Evolutionary conservation across 106 monocot genomes (phyloP), one percentile per base, ranked within the genome.

Genomic region (Apostasia shenzhenica): DNA sequence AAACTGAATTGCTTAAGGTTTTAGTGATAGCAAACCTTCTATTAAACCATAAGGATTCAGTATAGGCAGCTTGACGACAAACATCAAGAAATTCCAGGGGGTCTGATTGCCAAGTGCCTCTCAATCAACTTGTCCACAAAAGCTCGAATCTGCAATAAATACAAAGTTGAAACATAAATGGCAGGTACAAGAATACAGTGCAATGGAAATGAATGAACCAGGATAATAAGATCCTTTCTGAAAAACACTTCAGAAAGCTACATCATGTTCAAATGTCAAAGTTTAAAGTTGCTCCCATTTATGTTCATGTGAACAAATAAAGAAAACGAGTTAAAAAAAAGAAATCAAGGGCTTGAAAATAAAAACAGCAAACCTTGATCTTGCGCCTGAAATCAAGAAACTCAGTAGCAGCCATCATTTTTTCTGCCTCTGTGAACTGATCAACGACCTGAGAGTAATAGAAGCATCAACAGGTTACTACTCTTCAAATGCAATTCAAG

Each of bases 111-210:
- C 61, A 88, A 75, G 44, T 94, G 88, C 69, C 80, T 88, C 70
- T 91, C 91, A 64, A 94, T 88, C 83, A 94, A 75, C 76, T 80
- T 91, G 73, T 94, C 91, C 78, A 94, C 94, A 76, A 91, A 94
- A 49, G 88, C 46, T 57, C 88, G 78, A 67, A 94, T 94, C 94
- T 94, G 85, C 74, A 89, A 78, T 26, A 39, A 69, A 41, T 44
- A 14, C 14, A 61, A 41, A 57, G 8, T 1, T 26, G 26, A 37
- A 14, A 48, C 26, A 26, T 26, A 26, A 26, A 26, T 26, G 26
- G 26, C 26, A 26, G 26, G 26, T 26, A 26, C 26, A 26, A 26
- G 26, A 26, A 26, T 26, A 26, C 26, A 26, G 26, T 26, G 26
- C 26, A 26, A 26, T 26, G 26, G 26, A 26, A 26, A 26, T 26